Conservation (phyloP, 495 filamentous ascomycete species). For the Neurospora sp. region DNA sequence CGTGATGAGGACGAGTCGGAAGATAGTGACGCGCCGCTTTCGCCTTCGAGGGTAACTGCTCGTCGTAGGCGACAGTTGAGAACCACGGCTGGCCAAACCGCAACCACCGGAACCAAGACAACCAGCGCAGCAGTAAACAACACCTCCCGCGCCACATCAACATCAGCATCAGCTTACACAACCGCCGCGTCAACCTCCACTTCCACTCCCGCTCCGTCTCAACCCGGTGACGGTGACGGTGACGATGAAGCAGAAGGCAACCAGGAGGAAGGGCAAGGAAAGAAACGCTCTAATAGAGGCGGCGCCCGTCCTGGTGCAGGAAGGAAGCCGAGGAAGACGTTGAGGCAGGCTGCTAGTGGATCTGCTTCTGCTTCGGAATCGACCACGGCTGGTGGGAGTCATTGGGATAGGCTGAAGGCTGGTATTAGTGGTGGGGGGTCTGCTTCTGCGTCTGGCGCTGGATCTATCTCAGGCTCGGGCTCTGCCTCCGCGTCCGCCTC, state of each 20-base stretch:
- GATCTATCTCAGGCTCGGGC: not conserved
- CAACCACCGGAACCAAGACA: not conserved
- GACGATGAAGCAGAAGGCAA: not conserved
- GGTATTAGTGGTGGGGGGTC: not conserved
- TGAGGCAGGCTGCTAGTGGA: not conserved
- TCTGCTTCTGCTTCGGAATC: not conserved
- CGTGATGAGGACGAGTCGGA: constrained; percentile 2
- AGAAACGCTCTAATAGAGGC: constrained; percentile 20
- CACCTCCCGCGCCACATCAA: not conserved
- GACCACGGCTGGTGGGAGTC: not conserved
- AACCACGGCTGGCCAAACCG: not conserved
- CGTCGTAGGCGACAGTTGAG: not conserved
- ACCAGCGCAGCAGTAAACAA: not conserved
- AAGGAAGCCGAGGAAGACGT: constrained; percentile 13
- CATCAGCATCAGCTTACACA: not conserved
- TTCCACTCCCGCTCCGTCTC: not conserved
- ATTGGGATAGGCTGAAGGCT: not conserved
- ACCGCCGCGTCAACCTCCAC: not conserved
- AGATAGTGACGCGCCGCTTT: constrained; percentile 2
- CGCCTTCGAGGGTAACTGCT: not conserved
- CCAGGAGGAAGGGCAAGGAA: not conserved
- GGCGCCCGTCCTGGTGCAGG: constrained; percentile 24
- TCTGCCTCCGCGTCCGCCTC: not conserved
- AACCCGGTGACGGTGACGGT: not conserved
- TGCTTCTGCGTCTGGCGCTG: not conserved